Base-by-base conservation (phyloP, 805 yeast genomes). In the Pichia pseudocactophila region DNA sequence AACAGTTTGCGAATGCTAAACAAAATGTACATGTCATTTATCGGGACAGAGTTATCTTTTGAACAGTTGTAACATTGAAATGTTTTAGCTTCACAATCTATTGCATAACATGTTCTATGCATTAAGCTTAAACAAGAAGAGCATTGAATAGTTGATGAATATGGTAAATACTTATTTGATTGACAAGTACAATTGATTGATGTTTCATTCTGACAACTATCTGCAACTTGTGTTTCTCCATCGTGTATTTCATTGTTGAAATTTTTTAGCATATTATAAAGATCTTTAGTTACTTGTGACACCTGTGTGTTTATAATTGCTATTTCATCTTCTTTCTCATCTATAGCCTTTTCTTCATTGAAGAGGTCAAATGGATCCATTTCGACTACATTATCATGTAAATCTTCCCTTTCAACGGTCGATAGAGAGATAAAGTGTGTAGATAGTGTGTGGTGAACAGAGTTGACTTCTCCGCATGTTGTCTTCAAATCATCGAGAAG, bases 341-440 rank as follows among this genome's bases (percentile, higher is more conserved):
- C 16, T 25, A 25, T 39, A 11, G 11, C 34, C 32, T 17, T 25
- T 3, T 26, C 37, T 11, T 43, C 42, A 4, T 35, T 35, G 19
- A 48, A 25, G 5, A 43, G 20, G 34, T 43, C 51, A 41, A 59
- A 55, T 3, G 64, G 63, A 38, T 59, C 59, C 26, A 66, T 45
- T 34, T 50, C 42, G 33, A 63, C 54, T 3, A n/a, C 31, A 12
- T 36, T 19, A 12, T 28, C 30, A 44, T 56, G 46, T 13, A 61
- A 59, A 48, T 65, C 68, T 26, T 60, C 57, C 40, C 57, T 62
- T 13, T 69, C 70, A 5, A 48, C 4, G 1, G 39, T 41, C 3
- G 51, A 32, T 27, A 43, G 30, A 13, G 69, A 60, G 5, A 72
- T 34, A 9, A 58, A 38, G 18, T 50, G 49, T 17, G 56, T 37